phyloP scores from a whole-genome alignment of 257 asterid species.

The Jasminum sambac region DNA sequence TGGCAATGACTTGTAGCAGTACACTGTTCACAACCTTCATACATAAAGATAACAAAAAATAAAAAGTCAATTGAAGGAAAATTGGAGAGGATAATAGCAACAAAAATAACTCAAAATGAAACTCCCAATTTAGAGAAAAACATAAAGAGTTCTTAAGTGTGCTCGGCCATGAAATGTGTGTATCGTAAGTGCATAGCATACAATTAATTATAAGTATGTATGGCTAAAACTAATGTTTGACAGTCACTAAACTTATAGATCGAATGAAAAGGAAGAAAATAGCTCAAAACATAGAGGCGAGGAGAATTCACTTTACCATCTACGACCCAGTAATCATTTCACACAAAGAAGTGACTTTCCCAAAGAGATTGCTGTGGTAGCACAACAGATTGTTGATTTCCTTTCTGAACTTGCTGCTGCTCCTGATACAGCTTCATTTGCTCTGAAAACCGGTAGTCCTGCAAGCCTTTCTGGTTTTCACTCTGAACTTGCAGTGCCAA shows the following conservation, averaged over 20 bases:
- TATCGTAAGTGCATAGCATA: too few relatives aligned
- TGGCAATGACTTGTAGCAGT: slow-evolving; percentile 37
- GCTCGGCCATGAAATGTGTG: too few relatives aligned
- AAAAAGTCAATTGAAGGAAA: slow-evolving; percentile 1
- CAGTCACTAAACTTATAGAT: too few relatives aligned
- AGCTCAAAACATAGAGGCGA: neutral
- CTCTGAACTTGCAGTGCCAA: slow-evolving; percentile 41
- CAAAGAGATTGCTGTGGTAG: slow-evolving; percentile 72
- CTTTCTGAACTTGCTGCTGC: slow-evolving; percentile 60
- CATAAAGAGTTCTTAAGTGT: too few relatives aligned
- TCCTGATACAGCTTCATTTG: slow-evolving; percentile 53
- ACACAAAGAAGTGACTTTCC: slow-evolving; percentile 72
- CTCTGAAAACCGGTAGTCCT: slow-evolving; percentile 49
- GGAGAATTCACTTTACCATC: slow-evolving; percentile 43
- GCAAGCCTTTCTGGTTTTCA: slow-evolving; percentile 60
- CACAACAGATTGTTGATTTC: slow-evolving; percentile 51
- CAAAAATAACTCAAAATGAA: neutral
- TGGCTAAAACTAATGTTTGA: too few relatives aligned
- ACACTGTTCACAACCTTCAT: slow-evolving; percentile 48
- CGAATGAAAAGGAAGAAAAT: neutral
- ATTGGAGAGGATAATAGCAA: neutral
- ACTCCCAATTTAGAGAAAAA: too few relatives aligned
- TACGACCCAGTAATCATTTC: slow-evolving; percentile 49
- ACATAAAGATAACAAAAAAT: slow-evolving; percentile 8
- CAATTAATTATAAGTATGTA: neutral